Evolutionary conservation across 768 basidiomycete species (phyloP).

Genomic region (Mycena pura): DNA sequence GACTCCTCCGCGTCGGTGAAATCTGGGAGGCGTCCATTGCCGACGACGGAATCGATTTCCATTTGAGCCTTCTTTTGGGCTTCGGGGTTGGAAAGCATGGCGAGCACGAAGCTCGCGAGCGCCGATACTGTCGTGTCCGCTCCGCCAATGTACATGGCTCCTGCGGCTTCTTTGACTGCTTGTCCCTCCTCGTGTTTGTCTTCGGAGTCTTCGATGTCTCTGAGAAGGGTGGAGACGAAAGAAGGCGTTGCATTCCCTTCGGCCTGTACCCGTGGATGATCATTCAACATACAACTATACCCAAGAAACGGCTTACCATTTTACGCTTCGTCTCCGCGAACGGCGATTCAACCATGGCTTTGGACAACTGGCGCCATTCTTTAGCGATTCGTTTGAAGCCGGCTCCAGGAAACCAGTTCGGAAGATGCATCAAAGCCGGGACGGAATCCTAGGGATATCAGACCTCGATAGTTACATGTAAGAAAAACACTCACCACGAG

Average conservation of each 20-base stretch:
- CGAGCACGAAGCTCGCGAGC: conserved; percentile 39
- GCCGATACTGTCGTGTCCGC: conserved; percentile 35
- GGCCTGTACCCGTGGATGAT: too few species aligned
- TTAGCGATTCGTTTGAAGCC: conserved; percentile 46
- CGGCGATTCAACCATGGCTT: conserved; percentile 42
- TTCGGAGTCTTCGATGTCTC: too few species aligned
- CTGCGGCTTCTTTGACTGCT: too few species aligned
- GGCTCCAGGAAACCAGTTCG: conserved; percentile 42
- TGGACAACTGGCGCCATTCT: conserved; percentile 43
- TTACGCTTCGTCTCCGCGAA: conserved; percentile 38
- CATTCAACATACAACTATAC: too few species aligned
- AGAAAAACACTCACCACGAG: conserved; percentile 31
- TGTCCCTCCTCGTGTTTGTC: too few species aligned
- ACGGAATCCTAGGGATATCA: conserved; percentile 20
- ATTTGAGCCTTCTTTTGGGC: conserved; percentile 40
- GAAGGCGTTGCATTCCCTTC: background rate
- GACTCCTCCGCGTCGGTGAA: conserved; percentile 19
- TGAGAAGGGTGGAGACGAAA: background rate
- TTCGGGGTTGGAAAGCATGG: conserved; percentile 38
- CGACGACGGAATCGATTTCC: conserved; percentile 42
- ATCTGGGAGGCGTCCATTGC: conserved; percentile 39
- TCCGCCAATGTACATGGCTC: conserved; percentile 19
- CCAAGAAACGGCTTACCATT: conserved; percentile 35
- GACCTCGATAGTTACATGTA: background rate
- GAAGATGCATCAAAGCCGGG: conserved; percentile 36